Evolutionary conservation across 345 rosid species (phyloP).

Genomic region (Syzygium grande): DNA sequence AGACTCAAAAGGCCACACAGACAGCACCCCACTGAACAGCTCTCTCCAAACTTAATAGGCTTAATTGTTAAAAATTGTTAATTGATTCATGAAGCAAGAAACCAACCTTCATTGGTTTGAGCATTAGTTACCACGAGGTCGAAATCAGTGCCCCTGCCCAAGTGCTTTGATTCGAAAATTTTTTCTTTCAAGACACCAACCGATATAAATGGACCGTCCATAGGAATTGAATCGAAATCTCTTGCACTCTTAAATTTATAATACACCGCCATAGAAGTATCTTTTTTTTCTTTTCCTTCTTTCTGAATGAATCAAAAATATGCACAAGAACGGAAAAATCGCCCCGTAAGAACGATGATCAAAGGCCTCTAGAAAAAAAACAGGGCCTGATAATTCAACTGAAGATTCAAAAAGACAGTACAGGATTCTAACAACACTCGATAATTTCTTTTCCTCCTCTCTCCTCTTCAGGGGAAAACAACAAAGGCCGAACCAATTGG

Average conservation of each 20-base stretch:
- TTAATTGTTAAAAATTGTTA: neutral
- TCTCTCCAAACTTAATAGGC: neutral
- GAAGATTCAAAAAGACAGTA: neutral
- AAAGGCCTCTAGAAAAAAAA: constrained; percentile 4
- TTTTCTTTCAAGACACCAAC: constrained; percentile 99
- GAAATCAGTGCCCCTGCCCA: constrained; percentile 97
- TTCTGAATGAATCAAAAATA: constrained; percentile 2
- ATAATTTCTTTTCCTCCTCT: neutral
- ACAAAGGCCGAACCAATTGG: constrained; percentile 1
- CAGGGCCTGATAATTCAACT: constrained; percentile 10
- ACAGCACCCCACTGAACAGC: neutral
- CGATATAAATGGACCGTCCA: constrained; percentile 98
- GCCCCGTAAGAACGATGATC: neutral
- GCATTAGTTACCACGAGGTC: constrained; percentile 97
- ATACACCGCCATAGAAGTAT: constrained; percentile 75
- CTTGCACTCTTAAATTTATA: constrained; percentile 99
- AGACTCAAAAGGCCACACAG: neutral
- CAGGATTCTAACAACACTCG: neutral
- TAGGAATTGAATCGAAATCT: constrained; percentile 82
- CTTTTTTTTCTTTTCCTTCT: constrained; percentile 4
- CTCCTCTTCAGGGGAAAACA: constrained; percentile 1
- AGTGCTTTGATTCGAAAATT: constrained; percentile 96
- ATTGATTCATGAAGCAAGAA: constrained; percentile 10
- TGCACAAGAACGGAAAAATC: constrained; percentile 6
- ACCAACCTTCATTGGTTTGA: constrained; percentile 99